Evolutionary conservation across 2,329 filamentous ascomycete species (phyloP), one percentile per base, ranked within the genome.

Genomic region (Phoma sp.): DNA sequence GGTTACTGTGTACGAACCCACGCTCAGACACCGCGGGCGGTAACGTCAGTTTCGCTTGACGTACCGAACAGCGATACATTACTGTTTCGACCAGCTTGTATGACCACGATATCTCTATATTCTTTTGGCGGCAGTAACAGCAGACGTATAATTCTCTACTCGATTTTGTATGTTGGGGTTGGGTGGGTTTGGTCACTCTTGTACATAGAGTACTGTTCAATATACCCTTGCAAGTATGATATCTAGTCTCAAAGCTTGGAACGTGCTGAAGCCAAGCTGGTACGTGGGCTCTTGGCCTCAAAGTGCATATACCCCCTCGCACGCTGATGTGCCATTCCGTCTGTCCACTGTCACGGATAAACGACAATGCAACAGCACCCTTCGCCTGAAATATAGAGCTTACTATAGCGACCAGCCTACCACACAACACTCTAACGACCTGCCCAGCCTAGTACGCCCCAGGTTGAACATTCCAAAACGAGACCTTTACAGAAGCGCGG

Each of bases 121-220:
- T 47, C 11, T 21, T 48, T 36, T 42, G 30, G 20, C 34, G 36
- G 45, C 46, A 53, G 36, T 46, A 46, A 46, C 36, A 59, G 51
- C 60, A 61, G 48, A 53, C 57, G 52, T 53, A 40, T 42, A 42
- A 34, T 54, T 61, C 57, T 60, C 49, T 43, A 50, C 55, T 58
- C 26, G 39, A 26, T 56, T 56, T 39, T 47, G 18, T 21, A 50
- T 14, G 40, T 15, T 42, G 28, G 20, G 29, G 18, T 34, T 42
- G 15, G 18, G 40, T 42, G 15, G 37, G 5, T 36, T 40, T 37
- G 25, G 18, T 37, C 53, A 20, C 47, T 56, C 40, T 46, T 56
- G 36, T 51, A 47, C 30, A 56, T 56, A 46, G 29, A 40, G 29
- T 38, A 38, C 23, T 40, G 20, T 54, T 46, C 51, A 54, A 54